phyloP scores from a whole-genome alignment of 805 yeast genomes.

The Wickerhamiella alocasiicola region DNA sequence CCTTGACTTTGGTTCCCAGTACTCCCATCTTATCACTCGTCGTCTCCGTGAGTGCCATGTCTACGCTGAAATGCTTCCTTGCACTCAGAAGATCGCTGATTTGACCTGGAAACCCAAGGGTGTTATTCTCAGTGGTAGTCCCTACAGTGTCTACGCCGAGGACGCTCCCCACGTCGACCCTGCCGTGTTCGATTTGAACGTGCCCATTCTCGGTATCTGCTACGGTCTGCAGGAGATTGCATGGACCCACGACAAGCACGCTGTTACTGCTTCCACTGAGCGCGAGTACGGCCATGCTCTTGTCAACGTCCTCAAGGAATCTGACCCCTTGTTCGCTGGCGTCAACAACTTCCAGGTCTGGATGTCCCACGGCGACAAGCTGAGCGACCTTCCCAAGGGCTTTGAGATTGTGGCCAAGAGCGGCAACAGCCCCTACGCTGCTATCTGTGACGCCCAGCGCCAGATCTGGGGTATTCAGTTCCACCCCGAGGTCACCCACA shows the following conservation, averaged over 20 bases:
- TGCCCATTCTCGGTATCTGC: constrained; percentile 94
- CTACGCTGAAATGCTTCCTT: constrained; percentile 98
- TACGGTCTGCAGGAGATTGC: constrained; percentile 99
- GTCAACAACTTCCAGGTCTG: constrained; percentile 93
- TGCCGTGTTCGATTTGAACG: constrained; percentile 77
- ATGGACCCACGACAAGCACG: constrained; percentile 72
- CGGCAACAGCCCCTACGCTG: constrained; percentile 91
- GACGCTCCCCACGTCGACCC: constrained; percentile 98
- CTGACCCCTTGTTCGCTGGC: constrained; percentile 65
- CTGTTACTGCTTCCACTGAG: constrained; percentile 91
- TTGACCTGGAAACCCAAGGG: constrained; percentile 93
- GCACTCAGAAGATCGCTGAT: constrained; percentile 93
- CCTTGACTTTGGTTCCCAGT: constrained; percentile 96
- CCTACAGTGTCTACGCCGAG: constrained; percentile 90
- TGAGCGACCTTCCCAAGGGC: constrained; percentile 78
- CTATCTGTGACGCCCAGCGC: constrained; percentile 64
- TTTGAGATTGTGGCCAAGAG: constrained; percentile 83
- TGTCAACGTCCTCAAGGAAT: constrained; percentile 55
- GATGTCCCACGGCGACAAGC: constrained; percentile 99
- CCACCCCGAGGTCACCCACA: constrained; percentile 98
- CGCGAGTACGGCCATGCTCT: constrained; percentile 97
- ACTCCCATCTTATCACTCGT: constrained; percentile 91
- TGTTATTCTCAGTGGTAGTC: constrained; percentile 91
- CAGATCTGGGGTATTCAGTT: constrained; percentile 90
- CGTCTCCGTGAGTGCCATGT: constrained; percentile 96